Percentiles rank a stretch among this genome's conserved stretches.
Evolutionary conservation across 352 stramenopile genomes (phyloP).

Genomic region (Phytophthora colocasiae): DNA sequence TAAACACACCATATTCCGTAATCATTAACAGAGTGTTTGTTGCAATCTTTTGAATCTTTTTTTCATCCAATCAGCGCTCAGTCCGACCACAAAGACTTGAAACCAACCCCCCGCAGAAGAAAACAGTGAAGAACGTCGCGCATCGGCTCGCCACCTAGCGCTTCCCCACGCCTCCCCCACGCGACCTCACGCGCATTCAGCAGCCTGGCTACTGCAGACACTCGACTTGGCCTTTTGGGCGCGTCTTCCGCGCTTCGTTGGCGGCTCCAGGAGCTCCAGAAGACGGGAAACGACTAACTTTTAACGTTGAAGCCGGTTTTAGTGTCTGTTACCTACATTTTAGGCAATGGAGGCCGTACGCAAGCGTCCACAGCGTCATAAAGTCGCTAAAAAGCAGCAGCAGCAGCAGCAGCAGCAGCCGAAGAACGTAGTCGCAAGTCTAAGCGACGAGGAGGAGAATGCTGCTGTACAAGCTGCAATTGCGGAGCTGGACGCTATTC

Average conservation of each 20-base stretch:
- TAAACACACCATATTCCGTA: neutral
- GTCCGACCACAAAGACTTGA: conserved; percentile 17
- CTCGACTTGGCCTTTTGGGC: neutral
- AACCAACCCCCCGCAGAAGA: conserved; percentile 24
- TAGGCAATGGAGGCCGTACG: conserved; percentile 34
- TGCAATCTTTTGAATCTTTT: neutral
- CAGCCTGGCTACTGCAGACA: no score
- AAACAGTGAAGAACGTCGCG: conserved; percentile 30
- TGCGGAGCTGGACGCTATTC: conserved; percentile 20
- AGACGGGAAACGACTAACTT: conserved; percentile 13
- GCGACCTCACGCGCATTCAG: neutral
- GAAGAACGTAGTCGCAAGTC: neutral
- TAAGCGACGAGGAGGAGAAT: conserved; percentile 22
- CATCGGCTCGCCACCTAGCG: neutral
- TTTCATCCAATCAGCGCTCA: conserved; percentile 20
- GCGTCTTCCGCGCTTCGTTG: conserved; percentile 7
- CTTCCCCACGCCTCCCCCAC: neutral
- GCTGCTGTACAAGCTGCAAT: conserved; percentile 12
- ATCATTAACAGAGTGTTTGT: neutral
- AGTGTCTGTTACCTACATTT: conserved; percentile 5
- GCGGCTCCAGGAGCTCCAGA: conserved; percentile 18
- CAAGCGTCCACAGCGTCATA: conserved; percentile 20
- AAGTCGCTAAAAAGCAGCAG: conserved; percentile 4
- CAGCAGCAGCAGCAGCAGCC: no score
- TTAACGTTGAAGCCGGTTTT: conserved; percentile 34